Percentiles rank a stretch among this genome's conserved stretches.
phyloP scores from a whole-genome alignment of 345 rosid species.

The Pugionium dolabratum region DNA sequence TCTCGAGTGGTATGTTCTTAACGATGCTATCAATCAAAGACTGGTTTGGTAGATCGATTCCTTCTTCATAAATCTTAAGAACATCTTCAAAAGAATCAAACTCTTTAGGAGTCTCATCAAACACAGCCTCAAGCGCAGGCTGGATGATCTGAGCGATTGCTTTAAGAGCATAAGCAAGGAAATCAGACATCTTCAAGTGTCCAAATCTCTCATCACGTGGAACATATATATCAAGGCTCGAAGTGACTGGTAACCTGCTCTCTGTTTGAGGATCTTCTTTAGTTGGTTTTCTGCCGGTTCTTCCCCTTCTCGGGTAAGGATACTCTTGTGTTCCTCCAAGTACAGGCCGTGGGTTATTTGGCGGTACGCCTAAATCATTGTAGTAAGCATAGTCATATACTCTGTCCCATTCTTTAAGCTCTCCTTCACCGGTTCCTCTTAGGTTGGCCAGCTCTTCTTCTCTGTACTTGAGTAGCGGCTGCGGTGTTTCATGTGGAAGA shows the following conservation, averaged over 20 bases:
- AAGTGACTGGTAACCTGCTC: constrained; percentile 50
- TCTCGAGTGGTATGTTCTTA: constrained; percentile 51
- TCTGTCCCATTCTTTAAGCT: constrained; percentile 76
- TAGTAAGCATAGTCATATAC: constrained; percentile 86
- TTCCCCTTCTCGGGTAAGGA: constrained; percentile 90
- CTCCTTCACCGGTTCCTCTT: constrained; percentile 72
- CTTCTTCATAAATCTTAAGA: constrained; percentile 56
- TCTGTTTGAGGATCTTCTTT: constrained; percentile 54
- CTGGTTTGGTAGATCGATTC: constrained; percentile 52
- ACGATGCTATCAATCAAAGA: constrained; percentile 41
- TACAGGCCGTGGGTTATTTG: constrained; percentile 57
- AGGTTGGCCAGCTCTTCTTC: constrained; percentile 60
- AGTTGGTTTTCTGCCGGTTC: constrained; percentile 68
- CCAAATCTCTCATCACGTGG: constrained; percentile 85
- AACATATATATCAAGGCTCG: constrained; percentile 59
- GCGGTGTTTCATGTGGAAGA: constrained; percentile 70
- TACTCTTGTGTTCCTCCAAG: constrained; percentile 71
- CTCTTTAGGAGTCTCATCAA: constrained; percentile 53
- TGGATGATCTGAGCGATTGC: constrained; percentile 51
- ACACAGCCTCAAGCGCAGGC: constrained; percentile 54
- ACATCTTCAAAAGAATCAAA: constrained; percentile 63
- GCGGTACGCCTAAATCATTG: constrained; percentile 71
- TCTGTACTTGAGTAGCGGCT: constrained; percentile 53
- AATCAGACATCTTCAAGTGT: constrained; percentile 67
- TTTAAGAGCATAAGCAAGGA: constrained; percentile 57